Conservation (phyloP, 2,329 filamentous ascomycete genomes). For the Exophiala aquamarina region DNA sequence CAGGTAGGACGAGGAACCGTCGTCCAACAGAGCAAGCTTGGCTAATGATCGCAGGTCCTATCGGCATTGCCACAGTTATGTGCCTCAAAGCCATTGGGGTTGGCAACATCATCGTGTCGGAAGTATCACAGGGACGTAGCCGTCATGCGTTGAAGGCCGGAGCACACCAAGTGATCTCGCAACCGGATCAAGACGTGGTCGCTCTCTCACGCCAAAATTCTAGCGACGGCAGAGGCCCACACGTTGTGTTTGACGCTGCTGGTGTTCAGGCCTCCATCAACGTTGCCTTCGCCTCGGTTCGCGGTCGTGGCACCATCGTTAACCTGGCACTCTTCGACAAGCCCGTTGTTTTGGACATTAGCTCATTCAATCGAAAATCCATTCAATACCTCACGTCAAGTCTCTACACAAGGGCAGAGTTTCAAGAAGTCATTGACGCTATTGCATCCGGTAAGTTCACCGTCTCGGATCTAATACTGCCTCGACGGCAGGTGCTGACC, state of each 20-base stretch:
- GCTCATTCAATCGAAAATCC: slow-evolving; percentile 37
- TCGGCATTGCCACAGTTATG: neutral
- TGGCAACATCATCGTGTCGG: slow-evolving; percentile 1
- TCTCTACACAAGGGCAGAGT: slow-evolving; percentile 33
- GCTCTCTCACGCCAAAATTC: slow-evolving; percentile 26
- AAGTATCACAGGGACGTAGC: neutral
- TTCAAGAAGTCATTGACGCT: slow-evolving; percentile 32
- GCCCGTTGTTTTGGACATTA: slow-evolving; percentile 51
- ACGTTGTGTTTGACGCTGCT: slow-evolving; percentile 35
- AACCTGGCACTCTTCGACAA: slow-evolving; percentile 55
- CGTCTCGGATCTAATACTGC: neutral
- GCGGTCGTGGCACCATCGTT: slow-evolving; percentile 50
- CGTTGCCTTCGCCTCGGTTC: slow-evolving; percentile 35
- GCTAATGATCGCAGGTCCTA: slow-evolving; percentile 3
- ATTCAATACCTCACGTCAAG: slow-evolving; percentile 31
- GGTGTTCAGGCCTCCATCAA: slow-evolving; percentile 32
- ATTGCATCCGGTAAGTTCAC: slow-evolving; percentile 32
- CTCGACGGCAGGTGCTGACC: neutral
- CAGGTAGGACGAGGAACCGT: neutral
- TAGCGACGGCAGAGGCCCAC: slow-evolving; percentile 30
- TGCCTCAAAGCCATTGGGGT: slow-evolving; percentile 3
- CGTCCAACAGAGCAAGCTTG: neutral
- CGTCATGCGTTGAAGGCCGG: slow-evolving; percentile 20
- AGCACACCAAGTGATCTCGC: neutral
- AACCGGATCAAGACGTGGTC: slow-evolving; percentile 20